A percentile compares a stretch with the other conserved stretches of the same genome.
Conservation (phyloP, 495 filamentous ascomycete genomes). For the Thozetella sp. region DNA sequence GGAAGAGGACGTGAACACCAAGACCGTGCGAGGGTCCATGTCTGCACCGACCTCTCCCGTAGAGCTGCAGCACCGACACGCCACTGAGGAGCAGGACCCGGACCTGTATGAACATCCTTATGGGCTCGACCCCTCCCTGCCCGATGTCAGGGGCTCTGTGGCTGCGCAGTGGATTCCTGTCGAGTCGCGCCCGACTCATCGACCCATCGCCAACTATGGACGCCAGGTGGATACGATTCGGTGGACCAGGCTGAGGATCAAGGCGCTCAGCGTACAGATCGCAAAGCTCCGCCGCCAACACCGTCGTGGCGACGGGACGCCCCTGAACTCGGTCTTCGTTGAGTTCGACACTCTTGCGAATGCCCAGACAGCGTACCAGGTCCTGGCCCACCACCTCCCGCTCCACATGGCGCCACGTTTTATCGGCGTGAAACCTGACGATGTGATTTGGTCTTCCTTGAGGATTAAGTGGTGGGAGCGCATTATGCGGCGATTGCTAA, state of each 20-base stretch:
- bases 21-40: background rate
- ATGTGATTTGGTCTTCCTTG: slow-evolving; percentile 84
- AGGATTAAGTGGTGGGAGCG: slow-evolving; percentile 81
- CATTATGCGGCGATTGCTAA: slow-evolving; percentile 66
- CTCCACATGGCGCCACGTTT: slow-evolving; percentile 85
- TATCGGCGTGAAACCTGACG: slow-evolving; percentile 74
- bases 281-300: slow-evolving; percentile 53
- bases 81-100: slow-evolving; percentile 14
- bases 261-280: slow-evolving; percentile 73
- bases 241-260: slow-evolving; percentile 77
- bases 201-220: slow-evolving; percentile 52
- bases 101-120: slow-evolving; percentile 35
- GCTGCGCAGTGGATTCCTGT: slow-evolving; percentile 79
- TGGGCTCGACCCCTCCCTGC: slow-evolving; percentile 35
- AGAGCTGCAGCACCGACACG: background rate
- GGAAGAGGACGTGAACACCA: background rate
- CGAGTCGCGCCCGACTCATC: slow-evolving; percentile 54
- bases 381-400: slow-evolving; percentile 75
- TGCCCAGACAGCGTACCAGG: slow-evolving; percentile 83
- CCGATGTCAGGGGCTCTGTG: slow-evolving; percentile 61
- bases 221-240: slow-evolving; percentile 78
- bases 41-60: background rate
- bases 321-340: slow-evolving; percentile 73
- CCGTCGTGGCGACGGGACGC: slow-evolving; percentile 43
- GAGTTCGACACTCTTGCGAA: slow-evolving; percentile 77